Conservation (phyloP, 129 eudicot species). For the Arctium lappa region DNA sequence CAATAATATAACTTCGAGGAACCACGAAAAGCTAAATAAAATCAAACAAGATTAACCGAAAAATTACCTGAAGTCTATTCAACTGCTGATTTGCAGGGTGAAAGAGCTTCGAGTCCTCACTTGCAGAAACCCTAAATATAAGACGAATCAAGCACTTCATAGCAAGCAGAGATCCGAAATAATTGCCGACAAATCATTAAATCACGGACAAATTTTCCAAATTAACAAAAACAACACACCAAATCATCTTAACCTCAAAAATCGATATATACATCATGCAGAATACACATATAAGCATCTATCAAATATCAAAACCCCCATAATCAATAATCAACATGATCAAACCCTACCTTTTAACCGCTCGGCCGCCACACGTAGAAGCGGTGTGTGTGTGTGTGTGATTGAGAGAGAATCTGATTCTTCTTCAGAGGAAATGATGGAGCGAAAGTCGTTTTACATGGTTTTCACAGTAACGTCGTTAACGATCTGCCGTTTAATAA, state of each 20-base stretch:
- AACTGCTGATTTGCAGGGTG: slow-evolving; percentile 31
- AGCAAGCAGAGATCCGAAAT: slow-evolving; percentile 56
- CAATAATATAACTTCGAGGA: background rate
- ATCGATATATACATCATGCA: background rate
- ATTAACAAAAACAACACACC: slow-evolving; percentile 3
- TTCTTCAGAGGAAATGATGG: slow-evolving; percentile 33
- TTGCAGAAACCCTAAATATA: slow-evolving; percentile 44
- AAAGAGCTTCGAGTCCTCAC: slow-evolving; percentile 26
- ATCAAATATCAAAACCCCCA: background rate
- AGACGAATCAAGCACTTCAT: slow-evolving; percentile 21
- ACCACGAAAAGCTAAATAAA: background rate
- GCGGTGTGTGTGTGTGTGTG: background rate
- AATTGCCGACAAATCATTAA: slow-evolving; percentile 34
- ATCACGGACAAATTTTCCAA: slow-evolving; percentile 13
- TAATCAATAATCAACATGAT: slow-evolving; percentile 25
- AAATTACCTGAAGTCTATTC: slow-evolving; percentile 29
- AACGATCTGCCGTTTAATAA: slow-evolving; percentile 11
- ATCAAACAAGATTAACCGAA: background rate
- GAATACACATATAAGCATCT: background rate
- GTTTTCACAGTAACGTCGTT: slow-evolving; percentile 31
- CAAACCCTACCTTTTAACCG: slow-evolving; percentile 42
- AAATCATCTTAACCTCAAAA: slow-evolving; percentile 11
- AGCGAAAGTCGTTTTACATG: slow-evolving; percentile 36
- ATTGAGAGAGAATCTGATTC: slow-evolving; percentile 37
- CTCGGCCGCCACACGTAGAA: slow-evolving; percentile 19